Percentiles rank a stretch among this genome's conserved stretches.
phyloP scores from a whole-genome alignment of 2,329 filamentous ascomycete genomes.

The Colletotrichum sp. region DNA sequence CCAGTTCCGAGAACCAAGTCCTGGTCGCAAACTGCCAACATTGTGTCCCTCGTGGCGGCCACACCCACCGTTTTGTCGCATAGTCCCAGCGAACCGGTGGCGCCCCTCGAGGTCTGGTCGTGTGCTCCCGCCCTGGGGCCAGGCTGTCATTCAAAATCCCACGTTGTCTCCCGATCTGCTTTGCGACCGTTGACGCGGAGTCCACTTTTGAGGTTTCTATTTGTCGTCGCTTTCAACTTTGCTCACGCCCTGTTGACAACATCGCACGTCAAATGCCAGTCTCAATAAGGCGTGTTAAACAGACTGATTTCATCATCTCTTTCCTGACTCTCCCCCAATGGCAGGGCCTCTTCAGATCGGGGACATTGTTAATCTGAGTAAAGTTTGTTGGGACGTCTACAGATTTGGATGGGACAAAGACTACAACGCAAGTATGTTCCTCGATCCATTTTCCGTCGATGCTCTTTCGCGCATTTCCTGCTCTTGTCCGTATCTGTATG shows the following conservation, averaged over 20 bases:
- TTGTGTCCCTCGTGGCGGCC: not conserved
- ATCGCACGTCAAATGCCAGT: not conserved
- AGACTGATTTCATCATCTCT: not conserved
- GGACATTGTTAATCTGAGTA: slow-evolving; percentile 35
- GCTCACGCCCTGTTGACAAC: not conserved
- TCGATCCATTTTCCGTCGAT: not conserved
- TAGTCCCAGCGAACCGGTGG: not conserved
- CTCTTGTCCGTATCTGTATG: not conserved
- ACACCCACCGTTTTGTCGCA: not conserved
- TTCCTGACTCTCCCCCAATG: not conserved
- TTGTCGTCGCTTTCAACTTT: not conserved
- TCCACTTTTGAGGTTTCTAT: slow-evolving; percentile 6
- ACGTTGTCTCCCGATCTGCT: not conserved
- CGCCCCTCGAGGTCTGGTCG: not conserved
- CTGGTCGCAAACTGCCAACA: not conserved
- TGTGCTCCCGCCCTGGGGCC: not conserved
- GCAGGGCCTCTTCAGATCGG: slow-evolving; percentile 28
- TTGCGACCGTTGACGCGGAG: not conserved
- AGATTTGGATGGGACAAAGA: slow-evolving; percentile 35
- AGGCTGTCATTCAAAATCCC: not conserved
- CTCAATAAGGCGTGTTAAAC: not conserved
- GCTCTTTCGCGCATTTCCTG: not conserved
- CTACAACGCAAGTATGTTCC: slow-evolving; percentile 31
- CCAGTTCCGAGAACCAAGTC: not conserved
- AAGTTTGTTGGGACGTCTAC: slow-evolving; percentile 37